phyloP scores from a whole-genome alignment of 768 basidiomycete species.

The Phylloporus rhodoxanthus region DNA sequence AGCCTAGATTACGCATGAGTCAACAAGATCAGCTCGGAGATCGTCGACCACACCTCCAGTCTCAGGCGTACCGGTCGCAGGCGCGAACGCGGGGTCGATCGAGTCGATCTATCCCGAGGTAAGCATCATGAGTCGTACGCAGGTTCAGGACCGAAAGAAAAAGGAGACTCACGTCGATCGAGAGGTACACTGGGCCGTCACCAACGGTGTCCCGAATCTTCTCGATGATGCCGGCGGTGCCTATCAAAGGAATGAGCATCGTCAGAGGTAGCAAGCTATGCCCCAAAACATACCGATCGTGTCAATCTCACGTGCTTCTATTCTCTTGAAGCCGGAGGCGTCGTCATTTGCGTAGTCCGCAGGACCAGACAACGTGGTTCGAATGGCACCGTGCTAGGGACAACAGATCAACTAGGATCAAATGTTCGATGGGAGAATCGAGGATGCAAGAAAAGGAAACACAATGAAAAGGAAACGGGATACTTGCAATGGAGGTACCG shows the following conservation, averaged over 20 bases:
- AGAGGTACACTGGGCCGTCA: conserved; percentile 67
- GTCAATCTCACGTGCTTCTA: conserved; percentile 83
- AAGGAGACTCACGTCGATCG: conserved; percentile 53
- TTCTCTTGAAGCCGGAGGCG: conserved; percentile 71
- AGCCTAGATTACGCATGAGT: conserved; percentile 26
- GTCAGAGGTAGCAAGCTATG: neutral
- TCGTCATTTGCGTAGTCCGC: conserved; percentile 77
- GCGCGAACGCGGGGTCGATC: conserved; percentile 77
- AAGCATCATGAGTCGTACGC: neutral
- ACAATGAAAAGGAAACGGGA: conserved; percentile 28
- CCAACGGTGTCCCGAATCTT: conserved; percentile 79
- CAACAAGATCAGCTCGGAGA: neutral
- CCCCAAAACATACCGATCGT: conserved; percentile 49
- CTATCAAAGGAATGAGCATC: conserved; percentile 27
- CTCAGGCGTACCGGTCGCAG: conserved; percentile 81
- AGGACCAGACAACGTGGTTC: conserved; percentile 74
- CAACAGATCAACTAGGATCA: conserved; percentile 70
- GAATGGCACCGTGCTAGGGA: conserved; percentile 76
- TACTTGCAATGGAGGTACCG: conserved; percentile 79
- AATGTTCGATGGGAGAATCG: conserved; percentile 29
- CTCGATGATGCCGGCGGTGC: conserved; percentile 69
- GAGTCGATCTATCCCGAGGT: conserved; percentile 53
- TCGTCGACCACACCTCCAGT: conserved; percentile 47
- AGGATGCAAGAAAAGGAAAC: conserved; percentile 13
- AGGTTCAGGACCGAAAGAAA: neutral